Evolutionary conservation across 75 land plant genomes (phyloP), one percentile per base, ranked within the genome.

Genomic region (Sequoia sempervirens): DNA sequence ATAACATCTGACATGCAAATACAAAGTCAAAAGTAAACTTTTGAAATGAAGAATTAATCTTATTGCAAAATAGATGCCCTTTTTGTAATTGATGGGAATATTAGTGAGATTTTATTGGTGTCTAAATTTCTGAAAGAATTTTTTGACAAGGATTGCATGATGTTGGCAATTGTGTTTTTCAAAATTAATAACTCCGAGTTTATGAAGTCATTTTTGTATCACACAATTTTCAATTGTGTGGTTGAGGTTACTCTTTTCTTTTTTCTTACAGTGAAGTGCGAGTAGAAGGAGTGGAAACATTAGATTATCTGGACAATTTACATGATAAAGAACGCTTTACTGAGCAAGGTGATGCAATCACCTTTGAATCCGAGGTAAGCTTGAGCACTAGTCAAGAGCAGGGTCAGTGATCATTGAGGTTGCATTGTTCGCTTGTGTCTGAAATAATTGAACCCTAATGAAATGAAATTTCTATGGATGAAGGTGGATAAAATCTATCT

Each of bases 321-420:
- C 89, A 80, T 36, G 50, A 86, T 18, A n/a, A 78, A 72, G 83
- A 90, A 54, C 87, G 93, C 41, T 91, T 87, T 74, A 92, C 93
- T 8, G 94, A 92, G 83, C 94, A 92, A 79, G 94, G 93, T n/a
- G 93, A 92, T 83, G 93, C 94, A 23, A 87, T 92, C 74, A 92
- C 94, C 37, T 92, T 92, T 76, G 94, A 92, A 68, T 74, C 87
- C 47, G 94, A 92, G 91, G 91, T 90, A 83, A 53, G 46, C 56
- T 66, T 37, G 20, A 79, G 12, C 80, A 84, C 53, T 18, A 26
- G 81, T 34, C n/a, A 34, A 53, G 40, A 81, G 46, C 40, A 11
- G 54, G n/a, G 41, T 23, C 38, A 56, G 32, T 58, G 12, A 81
- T 36, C 54, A 13, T 18, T 18, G 38, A 23, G 68, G 26, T 28